Conservation (phyloP, 805 yeast genomes). For the Trichomonascus vanleenenianus region DNA sequence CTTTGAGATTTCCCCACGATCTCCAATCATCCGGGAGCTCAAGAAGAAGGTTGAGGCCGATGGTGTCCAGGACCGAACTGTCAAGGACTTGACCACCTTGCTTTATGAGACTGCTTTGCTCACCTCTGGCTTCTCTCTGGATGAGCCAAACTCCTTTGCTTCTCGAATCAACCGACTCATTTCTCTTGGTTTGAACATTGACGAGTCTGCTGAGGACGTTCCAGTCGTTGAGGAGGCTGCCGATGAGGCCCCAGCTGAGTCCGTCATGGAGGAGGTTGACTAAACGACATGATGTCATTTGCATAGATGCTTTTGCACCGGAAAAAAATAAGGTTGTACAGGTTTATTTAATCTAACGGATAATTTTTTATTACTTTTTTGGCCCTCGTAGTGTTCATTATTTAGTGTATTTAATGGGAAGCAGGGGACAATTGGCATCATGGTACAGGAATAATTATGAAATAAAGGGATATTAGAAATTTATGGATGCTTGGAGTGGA, state of each 20-base stretch:
- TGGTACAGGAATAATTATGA: too few relatives aligned
- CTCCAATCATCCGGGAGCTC: conserved; percentile 91
- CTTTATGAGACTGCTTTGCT: conserved; percentile 96
- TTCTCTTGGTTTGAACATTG: conserved; percentile 96
- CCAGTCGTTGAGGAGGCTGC: conserved; percentile 28
- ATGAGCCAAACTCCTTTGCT: conserved; percentile 97
- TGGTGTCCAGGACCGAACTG: conserved; percentile 98
- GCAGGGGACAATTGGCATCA: too few relatives aligned
- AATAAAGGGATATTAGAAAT: too few relatives aligned
- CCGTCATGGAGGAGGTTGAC: conserved; percentile 99
- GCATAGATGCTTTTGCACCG: neutral
- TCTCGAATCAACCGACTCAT: conserved; percentile 97
- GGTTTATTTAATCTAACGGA: neutral
- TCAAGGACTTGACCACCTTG: conserved; percentile 92
- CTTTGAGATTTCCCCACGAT: conserved; percentile 96
- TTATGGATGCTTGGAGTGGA: too few relatives aligned
- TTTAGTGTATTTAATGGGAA: too few relatives aligned
- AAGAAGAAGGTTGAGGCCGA: conserved; percentile 93
- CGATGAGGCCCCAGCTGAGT: conserved; percentile 71
- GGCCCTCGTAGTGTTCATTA: too few relatives aligned
- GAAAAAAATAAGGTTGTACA: neutral
- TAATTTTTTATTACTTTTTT: too few relatives aligned
- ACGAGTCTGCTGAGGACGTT: conserved; percentile 50
- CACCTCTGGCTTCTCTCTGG: conserved; percentile 98
- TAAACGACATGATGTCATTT: conserved; percentile 32